These are phyloP conservation scores for Amphicarpaea edgeworthii DNA, from an alignment of 306 rosid species.

Conservation along the genomic window DNA sequence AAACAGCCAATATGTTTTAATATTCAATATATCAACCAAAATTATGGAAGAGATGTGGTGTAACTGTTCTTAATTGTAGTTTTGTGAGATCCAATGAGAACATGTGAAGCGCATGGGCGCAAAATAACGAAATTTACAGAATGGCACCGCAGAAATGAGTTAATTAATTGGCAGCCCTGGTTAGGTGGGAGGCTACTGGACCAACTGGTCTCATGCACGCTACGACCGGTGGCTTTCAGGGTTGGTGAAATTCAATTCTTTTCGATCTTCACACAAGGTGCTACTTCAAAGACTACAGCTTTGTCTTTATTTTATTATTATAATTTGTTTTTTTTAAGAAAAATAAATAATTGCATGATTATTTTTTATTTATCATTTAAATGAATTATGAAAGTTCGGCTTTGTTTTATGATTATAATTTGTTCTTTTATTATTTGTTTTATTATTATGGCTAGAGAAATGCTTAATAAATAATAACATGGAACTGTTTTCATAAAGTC, in stretches of 20 bases:
- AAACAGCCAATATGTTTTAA: background rate
- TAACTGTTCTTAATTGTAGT: background rate
- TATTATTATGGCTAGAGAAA: no score
- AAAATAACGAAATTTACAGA: background rate
- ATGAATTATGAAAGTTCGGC: no score
- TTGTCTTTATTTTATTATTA: background rate
- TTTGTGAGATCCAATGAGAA: background rate
- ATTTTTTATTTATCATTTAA: background rate
- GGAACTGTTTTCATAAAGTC: no score
- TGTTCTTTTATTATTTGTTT: no score
- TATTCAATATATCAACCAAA: background rate
- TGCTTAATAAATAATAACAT: no score
- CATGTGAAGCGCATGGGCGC: background rate
- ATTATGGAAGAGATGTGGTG: background rate
- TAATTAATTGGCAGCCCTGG: background rate
- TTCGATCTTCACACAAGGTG: background rate
- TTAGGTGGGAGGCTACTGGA: conserved; percentile 5
- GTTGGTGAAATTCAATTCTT: background rate
- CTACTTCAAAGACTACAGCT: background rate
- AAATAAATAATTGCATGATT: background rate
- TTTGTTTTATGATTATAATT: no score
- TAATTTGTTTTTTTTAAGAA: background rate
- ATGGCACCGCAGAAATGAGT: background rate
- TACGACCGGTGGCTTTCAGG: background rate
- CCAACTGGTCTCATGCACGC: background rate